phyloP scores from a whole-genome alignment of 331 rosid genomes.

The Spiraea crenata region DNA sequence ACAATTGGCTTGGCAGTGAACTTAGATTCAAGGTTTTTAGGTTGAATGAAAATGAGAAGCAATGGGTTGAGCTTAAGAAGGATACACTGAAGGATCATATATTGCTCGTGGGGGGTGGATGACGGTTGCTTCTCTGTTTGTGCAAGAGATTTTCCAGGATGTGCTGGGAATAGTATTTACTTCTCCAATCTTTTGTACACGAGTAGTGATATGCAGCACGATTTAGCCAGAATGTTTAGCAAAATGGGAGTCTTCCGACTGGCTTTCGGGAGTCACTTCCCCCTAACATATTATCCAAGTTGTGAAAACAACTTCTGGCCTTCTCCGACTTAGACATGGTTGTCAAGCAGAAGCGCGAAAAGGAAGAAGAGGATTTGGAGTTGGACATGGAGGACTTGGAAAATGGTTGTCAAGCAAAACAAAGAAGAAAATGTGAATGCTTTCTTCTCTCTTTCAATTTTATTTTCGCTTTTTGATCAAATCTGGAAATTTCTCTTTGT shows the following conservation, averaged over 20 bases:
- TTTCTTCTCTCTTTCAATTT: too few species aligned
- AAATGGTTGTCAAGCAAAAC: too few species aligned
- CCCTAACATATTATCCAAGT: not conserved
- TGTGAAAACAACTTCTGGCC: conserved; percentile 25
- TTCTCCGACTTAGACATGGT: conserved; percentile 28
- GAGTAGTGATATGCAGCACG: not conserved
- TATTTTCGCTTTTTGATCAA: too few species aligned
- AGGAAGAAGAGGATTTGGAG: not conserved
- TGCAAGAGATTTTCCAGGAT: conserved; percentile 8
- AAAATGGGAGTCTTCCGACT: not conserved
- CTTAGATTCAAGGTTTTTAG: not conserved
- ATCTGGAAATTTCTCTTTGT: too few species aligned
- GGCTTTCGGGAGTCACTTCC: not conserved
- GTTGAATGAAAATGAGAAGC: not conserved
- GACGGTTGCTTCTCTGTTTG: conserved; percentile 17
- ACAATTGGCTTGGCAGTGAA: too few species aligned
- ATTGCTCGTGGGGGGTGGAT: not conserved
- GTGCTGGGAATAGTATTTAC: not conserved
- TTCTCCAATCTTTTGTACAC: not conserved
- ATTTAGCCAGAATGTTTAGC: not conserved
- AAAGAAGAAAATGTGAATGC: too few species aligned
- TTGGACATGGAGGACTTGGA: not conserved
- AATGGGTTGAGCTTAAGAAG: not conserved
- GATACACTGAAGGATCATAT: not conserved
- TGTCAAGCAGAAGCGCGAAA: not conserved